phyloP scores from a whole-genome alignment of 768 basidiomycete species.

The Serendipita sp. region DNA sequence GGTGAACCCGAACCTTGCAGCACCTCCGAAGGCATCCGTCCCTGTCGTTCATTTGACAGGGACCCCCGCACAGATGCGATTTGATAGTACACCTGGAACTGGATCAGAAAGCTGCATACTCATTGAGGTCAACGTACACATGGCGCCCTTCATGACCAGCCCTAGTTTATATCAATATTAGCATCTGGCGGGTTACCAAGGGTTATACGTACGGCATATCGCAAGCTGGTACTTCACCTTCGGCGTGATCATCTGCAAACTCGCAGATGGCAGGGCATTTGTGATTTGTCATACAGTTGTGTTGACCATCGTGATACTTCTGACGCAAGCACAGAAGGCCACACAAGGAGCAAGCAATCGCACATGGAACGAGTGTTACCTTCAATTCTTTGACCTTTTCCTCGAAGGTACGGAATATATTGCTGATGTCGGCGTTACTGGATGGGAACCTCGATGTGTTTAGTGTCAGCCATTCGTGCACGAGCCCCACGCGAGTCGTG shows the following conservation, averaged over 20 bases:
- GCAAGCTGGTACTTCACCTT: constrained; percentile 20
- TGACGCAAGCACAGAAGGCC: constrained; percentile 34
- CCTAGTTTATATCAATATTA: constrained; percentile 19
- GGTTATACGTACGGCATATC: constrained; percentile 30
- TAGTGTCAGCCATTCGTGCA: constrained; percentile 34
- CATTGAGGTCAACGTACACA: constrained; percentile 25
- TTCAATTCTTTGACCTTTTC: constrained; percentile 30
- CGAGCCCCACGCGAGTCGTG: constrained; percentile 30
- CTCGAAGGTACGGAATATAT: constrained; percentile 31
- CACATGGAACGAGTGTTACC: constrained; percentile 34
- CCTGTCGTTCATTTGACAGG: constrained; percentile 31
- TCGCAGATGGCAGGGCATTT: constrained; percentile 30
- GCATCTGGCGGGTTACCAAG: not conserved
- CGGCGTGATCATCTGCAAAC: constrained; percentile 24
- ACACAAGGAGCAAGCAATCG: constrained; percentile 31
- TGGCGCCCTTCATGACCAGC: constrained; percentile 44
- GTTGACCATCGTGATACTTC: constrained; percentile 30
- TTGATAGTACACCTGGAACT: constrained; percentile 27
- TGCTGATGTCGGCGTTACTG: constrained; percentile 29
- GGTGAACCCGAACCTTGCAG: constrained; percentile 28
- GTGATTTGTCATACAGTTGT: constrained; percentile 39
- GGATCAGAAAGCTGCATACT: not conserved
- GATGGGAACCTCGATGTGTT: constrained; percentile 35
- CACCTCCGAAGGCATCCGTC: constrained; percentile 38
- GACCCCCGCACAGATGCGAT: constrained; percentile 37